phyloP scores from a whole-genome alignment of 495 filamentous ascomycete genomes.

The Xylaria bambusicola region DNA sequence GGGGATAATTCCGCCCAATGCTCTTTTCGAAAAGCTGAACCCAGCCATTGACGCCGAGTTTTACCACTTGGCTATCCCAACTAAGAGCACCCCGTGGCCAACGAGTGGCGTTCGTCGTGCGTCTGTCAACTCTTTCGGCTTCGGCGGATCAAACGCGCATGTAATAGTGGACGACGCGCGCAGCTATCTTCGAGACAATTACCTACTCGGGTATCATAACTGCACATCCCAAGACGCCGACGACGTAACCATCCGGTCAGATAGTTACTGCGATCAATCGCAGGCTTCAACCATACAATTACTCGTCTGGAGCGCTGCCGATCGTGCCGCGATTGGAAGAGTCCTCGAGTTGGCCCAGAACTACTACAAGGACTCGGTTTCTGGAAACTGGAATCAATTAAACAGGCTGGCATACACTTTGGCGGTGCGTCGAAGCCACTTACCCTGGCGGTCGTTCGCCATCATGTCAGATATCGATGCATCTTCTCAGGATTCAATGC shows the following conservation, averaged over 20 bases:
- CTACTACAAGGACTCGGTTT: conserved; percentile 17
- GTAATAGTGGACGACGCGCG: conserved; percentile 51
- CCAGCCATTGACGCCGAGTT: conserved; percentile 38
- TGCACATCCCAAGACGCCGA: too few species aligned
- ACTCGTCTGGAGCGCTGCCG: conserved; percentile 30
- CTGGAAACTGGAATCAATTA: background rate
- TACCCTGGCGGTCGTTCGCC: conserved; percentile 31
- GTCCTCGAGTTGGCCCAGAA: conserved; percentile 15
- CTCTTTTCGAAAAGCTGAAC: conserved; percentile 52
- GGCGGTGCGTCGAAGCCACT: conserved; percentile 22
- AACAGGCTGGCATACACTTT: conserved; percentile 30
- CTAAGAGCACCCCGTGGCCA: conserved; percentile 29
- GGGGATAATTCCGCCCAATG: conserved; percentile 43
- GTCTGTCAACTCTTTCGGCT: conserved; percentile 60
- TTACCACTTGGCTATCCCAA: conserved; percentile 32
- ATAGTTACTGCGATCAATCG: too few species aligned
- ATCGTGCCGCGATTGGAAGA: conserved; percentile 17
- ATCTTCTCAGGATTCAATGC: too few species aligned
- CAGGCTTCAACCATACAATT: too few species aligned
- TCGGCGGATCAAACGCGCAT: conserved; percentile 61
- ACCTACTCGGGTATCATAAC: too few species aligned
- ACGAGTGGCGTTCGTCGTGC: conserved; percentile 39
- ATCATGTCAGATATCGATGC: conserved; percentile 25
- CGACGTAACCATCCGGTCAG: too few species aligned
- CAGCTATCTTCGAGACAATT: conserved; percentile 27